Conservation (phyloP, 1,139 yeast species). For the Sugiyamaella grinbergsii region DNA sequence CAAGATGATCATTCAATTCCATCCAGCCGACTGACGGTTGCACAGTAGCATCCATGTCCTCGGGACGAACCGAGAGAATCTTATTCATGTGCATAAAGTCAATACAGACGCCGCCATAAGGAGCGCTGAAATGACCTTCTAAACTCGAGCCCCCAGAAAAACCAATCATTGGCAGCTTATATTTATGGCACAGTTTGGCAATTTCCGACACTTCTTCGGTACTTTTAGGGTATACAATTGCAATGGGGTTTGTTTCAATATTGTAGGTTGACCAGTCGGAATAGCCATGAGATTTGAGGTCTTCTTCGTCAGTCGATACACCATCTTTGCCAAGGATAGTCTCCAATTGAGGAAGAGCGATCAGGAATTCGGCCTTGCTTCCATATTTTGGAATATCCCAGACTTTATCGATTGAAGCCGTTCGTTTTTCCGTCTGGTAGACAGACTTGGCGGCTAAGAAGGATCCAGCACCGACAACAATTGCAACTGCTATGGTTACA, state of each 20-base stretch:
- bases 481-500: background rate
- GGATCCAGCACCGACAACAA: conserved; percentile 20
- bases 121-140: conserved; percentile 85
- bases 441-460: conserved; percentile 23
- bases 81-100: conserved; percentile 62
- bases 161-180: conserved; percentile 74
- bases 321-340: conserved; percentile 47
- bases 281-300: conserved; percentile 40
- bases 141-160: conserved; percentile 84
- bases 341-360: conserved; percentile 51
- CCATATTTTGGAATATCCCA: conserved; percentile 45
- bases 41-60: conserved; percentile 69
- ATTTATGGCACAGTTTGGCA: conserved; percentile 63
- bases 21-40: conserved; percentile 87
- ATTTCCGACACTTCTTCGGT: conserved; percentile 70
- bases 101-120: conserved; percentile 63
- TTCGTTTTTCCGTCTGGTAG: conserved; percentile 19
- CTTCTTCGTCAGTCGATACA: conserved; percentile 43
- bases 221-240: conserved; percentile 57
- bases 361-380: conserved; percentile 44
- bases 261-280: conserved; percentile 42
- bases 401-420: conserved; percentile 28
- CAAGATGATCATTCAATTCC: conserved; percentile 58
- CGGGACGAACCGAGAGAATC: conserved; percentile 57
- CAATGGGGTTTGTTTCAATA: conserved; percentile 38